These are phyloP conservation scores for Pleurotus djamor DNA, from an alignment of 768 basidiomycete species.

Conservation along the genomic window DNA sequence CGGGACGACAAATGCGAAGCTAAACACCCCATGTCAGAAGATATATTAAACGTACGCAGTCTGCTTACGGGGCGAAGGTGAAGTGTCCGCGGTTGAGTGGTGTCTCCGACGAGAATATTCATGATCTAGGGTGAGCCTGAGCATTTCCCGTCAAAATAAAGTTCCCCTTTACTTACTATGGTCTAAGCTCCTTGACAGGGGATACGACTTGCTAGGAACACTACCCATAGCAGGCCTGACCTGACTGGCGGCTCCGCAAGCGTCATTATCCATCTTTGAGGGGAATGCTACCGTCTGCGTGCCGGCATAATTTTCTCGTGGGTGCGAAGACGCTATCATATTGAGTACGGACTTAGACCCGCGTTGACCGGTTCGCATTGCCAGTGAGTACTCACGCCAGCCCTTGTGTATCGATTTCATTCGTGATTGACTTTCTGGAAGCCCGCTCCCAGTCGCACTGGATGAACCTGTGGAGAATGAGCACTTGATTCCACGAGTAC, in stretches of 20 bases:
- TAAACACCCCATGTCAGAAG: background rate
- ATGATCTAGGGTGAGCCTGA: slow-evolving; percentile 3
- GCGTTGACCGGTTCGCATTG: background rate
- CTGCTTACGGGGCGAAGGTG: slow-evolving; percentile 2
- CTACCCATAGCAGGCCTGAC: background rate
- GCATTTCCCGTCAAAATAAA: background rate
- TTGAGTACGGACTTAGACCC: background rate
- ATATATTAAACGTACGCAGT: background rate
- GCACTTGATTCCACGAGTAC: background rate
- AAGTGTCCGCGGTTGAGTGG: slow-evolving; percentile 1
- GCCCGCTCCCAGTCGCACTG: slow-evolving; percentile 2
- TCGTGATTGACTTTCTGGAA: slow-evolving; percentile 1
- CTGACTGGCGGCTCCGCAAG: background rate
- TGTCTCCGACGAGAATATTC: slow-evolving; percentile 6
- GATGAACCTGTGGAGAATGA: background rate
- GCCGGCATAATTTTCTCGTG: background rate
- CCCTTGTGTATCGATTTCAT: background rate
- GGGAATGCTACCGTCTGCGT: slow-evolving; percentile 1
- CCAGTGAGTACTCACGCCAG: slow-evolving; percentile 2
- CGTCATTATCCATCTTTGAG: background rate
- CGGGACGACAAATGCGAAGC: background rate
- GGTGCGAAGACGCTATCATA: background rate
- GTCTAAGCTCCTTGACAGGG: background rate
- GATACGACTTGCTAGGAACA: slow-evolving; percentile 6
- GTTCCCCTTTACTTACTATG: slow-evolving; percentile 2